A percentile compares a stretch with the other conserved stretches of the same genome.
These are phyloP conservation scores for Paramecium sonneborni DNA, from an alignment of 73 alveolate species.

Conservation along the genomic window DNA sequence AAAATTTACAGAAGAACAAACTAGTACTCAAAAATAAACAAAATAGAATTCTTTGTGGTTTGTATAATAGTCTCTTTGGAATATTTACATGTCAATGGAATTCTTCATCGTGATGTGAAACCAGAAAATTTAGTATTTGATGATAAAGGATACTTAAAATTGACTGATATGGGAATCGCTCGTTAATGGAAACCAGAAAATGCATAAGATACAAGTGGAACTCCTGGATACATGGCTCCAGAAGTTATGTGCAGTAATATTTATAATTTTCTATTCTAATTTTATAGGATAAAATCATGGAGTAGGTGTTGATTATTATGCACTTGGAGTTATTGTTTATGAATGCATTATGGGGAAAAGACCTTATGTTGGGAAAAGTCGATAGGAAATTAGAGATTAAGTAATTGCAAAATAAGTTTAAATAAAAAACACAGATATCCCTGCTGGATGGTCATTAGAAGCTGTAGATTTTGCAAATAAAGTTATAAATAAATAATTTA, in stretches of 20 bases:
- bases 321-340: constrained; percentile 85
- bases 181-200: constrained; percentile 87
- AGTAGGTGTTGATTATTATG: constrained; percentile 83
- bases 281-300: constrained; percentile 79
- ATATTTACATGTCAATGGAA: constrained; percentile 88
- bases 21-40: constrained; percentile 23
- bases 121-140: constrained; percentile 98
- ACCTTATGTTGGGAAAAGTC: constrained; percentile 82
- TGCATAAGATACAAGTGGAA: constrained; percentile 85
- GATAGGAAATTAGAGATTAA: constrained; percentile 92
- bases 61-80: constrained; percentile 85
- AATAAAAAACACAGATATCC: constrained; percentile 72
- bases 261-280: background rate
- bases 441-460: constrained; percentile 83
- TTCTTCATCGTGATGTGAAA: constrained; percentile 95
- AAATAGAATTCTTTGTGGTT: constrained; percentile 85
- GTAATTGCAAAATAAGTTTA: constrained; percentile 81
- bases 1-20: constrained; percentile 90
- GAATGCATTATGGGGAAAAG: constrained; percentile 86
- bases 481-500: constrained; percentile 65
- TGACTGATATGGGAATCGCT: constrained; percentile 98
- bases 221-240: constrained; percentile 97
- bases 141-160: constrained; percentile 82
- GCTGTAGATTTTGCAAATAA: constrained; percentile 88
- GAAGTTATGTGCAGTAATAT: constrained; percentile 81